Evolutionary conservation across 2,329 filamentous ascomycete species (phyloP).

Genomic region (Fusarium tricinctum): DNA sequence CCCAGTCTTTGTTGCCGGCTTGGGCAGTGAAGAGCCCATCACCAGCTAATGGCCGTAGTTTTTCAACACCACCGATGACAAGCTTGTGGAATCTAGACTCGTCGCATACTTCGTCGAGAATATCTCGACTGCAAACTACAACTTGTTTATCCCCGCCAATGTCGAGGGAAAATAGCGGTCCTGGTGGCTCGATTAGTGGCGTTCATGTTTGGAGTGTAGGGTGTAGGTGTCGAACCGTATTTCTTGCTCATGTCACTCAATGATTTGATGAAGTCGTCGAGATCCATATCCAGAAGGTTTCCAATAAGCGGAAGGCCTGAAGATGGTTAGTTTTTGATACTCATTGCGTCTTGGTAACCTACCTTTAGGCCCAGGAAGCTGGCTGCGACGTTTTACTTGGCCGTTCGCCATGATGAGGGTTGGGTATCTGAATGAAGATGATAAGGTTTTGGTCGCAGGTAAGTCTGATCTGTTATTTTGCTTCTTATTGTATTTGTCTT

Average conservation of each 20-base stretch:
- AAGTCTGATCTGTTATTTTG: background rate
- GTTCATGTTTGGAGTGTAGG: too few relatives aligned
- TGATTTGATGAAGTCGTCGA: background rate
- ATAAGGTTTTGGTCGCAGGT: background rate
- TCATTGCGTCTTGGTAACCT: accelerated
- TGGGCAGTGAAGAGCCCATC: constrained; percentile 75
- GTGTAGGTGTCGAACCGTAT: too few relatives aligned
- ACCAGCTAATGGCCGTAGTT: constrained; percentile 70
- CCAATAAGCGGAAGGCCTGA: constrained; percentile 5
- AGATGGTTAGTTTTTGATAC: background rate
- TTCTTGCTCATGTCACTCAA: background rate
- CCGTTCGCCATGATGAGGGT: constrained; percentile 7
- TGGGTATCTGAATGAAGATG: background rate
- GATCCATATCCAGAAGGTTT: constrained; percentile 3
- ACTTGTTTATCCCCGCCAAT: background rate
- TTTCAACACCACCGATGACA: constrained; percentile 62
- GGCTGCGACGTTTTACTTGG: background rate
- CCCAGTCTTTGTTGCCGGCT: constrained; percentile 71
- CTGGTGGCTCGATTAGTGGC: too few relatives aligned
- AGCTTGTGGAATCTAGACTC: constrained; percentile 74
- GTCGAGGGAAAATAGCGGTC: background rate
- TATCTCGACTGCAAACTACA: background rate
- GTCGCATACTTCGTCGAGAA: constrained; percentile 72
- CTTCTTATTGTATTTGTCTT: background rate
- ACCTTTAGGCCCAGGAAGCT: constrained; percentile 20